Conservation (phyloP, 1,284 basidiomycete genomes). For the Cryptococcus jaspeensis region DNA sequence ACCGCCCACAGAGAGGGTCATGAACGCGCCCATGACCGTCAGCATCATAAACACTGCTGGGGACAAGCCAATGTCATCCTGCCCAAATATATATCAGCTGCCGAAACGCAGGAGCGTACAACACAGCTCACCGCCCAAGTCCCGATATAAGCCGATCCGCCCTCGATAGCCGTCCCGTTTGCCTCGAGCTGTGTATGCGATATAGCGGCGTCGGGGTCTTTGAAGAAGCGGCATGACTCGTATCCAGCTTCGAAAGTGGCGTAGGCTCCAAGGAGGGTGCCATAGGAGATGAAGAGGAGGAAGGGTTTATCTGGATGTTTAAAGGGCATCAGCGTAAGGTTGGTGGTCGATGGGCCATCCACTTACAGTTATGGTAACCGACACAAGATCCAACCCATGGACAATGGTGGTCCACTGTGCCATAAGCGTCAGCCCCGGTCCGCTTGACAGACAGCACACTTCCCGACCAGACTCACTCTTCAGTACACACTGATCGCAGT, state of each 20-base stretch:
- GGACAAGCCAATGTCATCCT: conserved; percentile 56
- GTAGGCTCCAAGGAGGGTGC: conserved; percentile 66
- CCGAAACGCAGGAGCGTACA: not conserved
- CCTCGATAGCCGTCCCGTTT: not conserved
- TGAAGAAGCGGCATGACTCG: conserved; percentile 67
- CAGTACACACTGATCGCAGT: conserved; percentile 73
- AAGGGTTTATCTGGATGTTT: conserved; percentile 64
- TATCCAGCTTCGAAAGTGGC: conserved; percentile 59
- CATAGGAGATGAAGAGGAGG: conserved; percentile 71
- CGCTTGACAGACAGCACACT: not conserved
- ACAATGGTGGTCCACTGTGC: conserved; percentile 73
- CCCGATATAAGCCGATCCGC: not conserved
- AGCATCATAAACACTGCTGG: conserved; percentile 71
- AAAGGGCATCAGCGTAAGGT: not conserved
- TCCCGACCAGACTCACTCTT: conserved; percentile 66
- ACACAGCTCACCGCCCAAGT: conserved; percentile 5
- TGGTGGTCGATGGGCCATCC: not conserved
- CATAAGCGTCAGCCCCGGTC: not conserved
- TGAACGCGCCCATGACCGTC: conserved; percentile 61
- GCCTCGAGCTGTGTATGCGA: not conserved
- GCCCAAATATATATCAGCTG: conserved; percentile 22
- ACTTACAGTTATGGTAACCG: conserved; percentile 68
- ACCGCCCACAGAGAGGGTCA: conserved; percentile 69
- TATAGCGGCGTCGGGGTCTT: conserved; percentile 20
- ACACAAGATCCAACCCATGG: conserved; percentile 83